Evolutionary conservation across 768 basidiomycete species (phyloP).

Genomic region (Trametes punicea): DNA sequence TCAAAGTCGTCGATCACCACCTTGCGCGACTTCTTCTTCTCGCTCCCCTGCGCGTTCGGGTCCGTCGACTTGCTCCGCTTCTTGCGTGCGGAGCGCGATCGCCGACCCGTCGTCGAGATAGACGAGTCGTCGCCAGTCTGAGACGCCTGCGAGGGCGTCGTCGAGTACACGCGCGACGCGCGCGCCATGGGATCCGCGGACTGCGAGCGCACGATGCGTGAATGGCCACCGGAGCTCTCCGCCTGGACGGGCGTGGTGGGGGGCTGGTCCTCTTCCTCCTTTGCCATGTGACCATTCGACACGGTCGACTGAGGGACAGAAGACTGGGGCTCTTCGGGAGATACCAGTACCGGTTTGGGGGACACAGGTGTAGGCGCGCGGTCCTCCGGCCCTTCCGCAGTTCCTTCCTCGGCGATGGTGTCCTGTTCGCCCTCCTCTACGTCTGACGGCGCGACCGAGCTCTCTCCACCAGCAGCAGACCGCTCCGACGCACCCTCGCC

Average conservation of each 20-base stretch:
- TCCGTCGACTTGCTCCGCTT: slow-evolving; percentile 50
- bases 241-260: slow-evolving; percentile 25
- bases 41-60: slow-evolving; percentile 38
- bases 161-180: slow-evolving; percentile 57
- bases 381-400: slow-evolving; percentile 19
- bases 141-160: slow-evolving; percentile 47
- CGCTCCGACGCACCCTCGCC: slow-evolving; percentile 24
- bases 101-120: slow-evolving; percentile 50
- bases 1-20: slow-evolving; percentile 91
- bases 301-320: neutral
- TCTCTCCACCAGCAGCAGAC: slow-evolving; percentile 8
- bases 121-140: slow-evolving; percentile 61
- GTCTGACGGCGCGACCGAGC: slow-evolving; percentile 4
- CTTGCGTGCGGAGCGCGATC: slow-evolving; percentile 45
- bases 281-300: slow-evolving; percentile 5
- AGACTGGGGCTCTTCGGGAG: slow-evolving; percentile 2
- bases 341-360: slow-evolving; percentile 10
- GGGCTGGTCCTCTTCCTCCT: slow-evolving; percentile 22
- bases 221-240: slow-evolving; percentile 31
- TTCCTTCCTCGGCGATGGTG: slow-evolving; percentile 12
- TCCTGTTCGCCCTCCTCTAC: slow-evolving; percentile 14
- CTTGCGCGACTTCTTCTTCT: slow-evolving; percentile 59
- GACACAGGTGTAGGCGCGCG: slow-evolving; percentile 23
- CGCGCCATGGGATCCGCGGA: slow-evolving; percentile 73
- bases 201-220: slow-evolving; percentile 70